phyloP scores from a whole-genome alignment of 306 rosid genomes.

The Hippophae tibetana region DNA sequence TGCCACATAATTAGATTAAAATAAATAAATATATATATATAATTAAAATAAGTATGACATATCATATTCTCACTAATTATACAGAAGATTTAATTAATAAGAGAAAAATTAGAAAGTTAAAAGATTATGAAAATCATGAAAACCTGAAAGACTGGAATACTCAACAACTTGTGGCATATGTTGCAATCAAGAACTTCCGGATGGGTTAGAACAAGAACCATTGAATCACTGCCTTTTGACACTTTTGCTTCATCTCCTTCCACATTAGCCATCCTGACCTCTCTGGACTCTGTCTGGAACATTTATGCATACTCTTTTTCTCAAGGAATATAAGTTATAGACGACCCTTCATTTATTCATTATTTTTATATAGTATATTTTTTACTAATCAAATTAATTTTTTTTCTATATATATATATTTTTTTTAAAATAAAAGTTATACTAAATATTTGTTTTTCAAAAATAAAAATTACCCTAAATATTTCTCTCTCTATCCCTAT shows the following conservation, averaged over 20 bases:
- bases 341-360: too few relatives aligned
- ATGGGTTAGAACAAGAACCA: slow-evolving; percentile 40
- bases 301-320: too few relatives aligned
- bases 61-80: background rate
- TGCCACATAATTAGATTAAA: background rate
- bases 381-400: too few relatives aligned
- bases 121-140: background rate
- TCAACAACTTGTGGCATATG: slow-evolving; percentile 61
- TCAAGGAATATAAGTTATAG: too few relatives aligned
- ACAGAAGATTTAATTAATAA: background rate
- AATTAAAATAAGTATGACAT: background rate
- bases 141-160: slow-evolving; percentile 68
- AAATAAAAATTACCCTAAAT: too few relatives aligned
- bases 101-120: background rate
- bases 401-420: too few relatives aligned
- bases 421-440: too few relatives aligned
- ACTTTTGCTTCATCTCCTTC: background rate
- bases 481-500: too few relatives aligned
- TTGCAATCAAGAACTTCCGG: slow-evolving; percentile 76
- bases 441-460: too few relatives aligned
- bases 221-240: slow-evolving; percentile 6
- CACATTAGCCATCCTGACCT: background rate
- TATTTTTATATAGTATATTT: too few relatives aligned
- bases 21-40: too few relatives aligned
- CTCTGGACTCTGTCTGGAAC: background rate